A percentile compares a stretch with the other conserved stretches of the same genome.
These are phyloP conservation scores for Pyrenochaeta sp. DNA, from an alignment of 2,329 filamentous ascomycete species.

Conservation along the genomic window DNA sequence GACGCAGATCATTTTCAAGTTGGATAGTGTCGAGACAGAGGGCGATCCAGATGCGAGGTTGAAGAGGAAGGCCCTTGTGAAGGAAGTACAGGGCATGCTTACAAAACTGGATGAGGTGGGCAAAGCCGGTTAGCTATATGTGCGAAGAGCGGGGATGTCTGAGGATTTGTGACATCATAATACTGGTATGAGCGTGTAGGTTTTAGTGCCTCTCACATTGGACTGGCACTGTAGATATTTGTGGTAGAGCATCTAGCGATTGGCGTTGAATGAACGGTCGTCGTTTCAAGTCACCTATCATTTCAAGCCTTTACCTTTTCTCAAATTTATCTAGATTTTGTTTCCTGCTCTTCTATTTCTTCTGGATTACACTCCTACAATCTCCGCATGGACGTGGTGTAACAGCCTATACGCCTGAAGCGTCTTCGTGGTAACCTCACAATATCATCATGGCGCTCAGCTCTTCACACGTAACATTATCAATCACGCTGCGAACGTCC, in stretches of 20 bases:
- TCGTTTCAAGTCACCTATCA: not conserved
- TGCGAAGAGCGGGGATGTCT: not conserved
- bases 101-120: conserved; percentile 67
- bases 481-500: no score
- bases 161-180: not conserved
- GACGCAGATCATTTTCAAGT: conserved; percentile 77
- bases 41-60: conserved; percentile 71
- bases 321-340: no score
- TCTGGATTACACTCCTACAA: no score
- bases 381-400: no score
- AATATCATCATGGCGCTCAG: no score
- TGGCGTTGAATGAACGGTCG: conserved; percentile 2
- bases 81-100: conserved; percentile 72
- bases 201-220: not conserved
- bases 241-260: conserved; percentile 4
- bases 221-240: not conserved
- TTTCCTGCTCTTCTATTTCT: no score
- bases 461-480: no score
- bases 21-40: conserved; percentile 78
- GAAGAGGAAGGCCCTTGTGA: conserved; percentile 76
- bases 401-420: no score
- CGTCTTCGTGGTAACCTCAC: no score
- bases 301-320: no score
- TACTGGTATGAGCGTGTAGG: not conserved
- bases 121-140: conserved; percentile 21